These are phyloP conservation scores for Globisporangium abappressorium DNA, from an alignment of 352 stramenopile species.

Conservation along the genomic window DNA sequence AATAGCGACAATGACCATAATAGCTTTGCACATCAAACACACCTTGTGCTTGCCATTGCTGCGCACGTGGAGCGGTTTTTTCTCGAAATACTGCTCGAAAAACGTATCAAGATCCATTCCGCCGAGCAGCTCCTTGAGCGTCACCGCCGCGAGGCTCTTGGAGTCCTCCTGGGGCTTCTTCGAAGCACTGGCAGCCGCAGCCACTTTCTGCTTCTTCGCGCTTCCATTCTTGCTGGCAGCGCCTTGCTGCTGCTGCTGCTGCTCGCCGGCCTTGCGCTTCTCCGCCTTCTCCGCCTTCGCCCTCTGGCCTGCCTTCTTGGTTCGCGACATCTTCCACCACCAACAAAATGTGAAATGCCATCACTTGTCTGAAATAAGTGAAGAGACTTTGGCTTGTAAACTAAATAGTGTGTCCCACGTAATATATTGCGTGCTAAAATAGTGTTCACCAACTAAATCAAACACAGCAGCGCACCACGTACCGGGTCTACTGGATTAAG, in stretches of 20 bases:
- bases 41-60: constrained; percentile 44
- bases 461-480: neutral
- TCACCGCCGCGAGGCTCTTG: constrained; percentile 25
- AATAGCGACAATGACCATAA: neutral
- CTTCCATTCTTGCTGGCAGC: neutral
- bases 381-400: neutral
- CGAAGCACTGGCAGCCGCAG: neutral
- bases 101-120: constrained; percentile 65
- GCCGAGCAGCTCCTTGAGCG: constrained; percentile 52
- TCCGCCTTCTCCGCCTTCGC: constrained; percentile 10
- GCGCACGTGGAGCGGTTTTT: constrained; percentile 75
- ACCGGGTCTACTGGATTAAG: neutral
- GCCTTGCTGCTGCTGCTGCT: neutral
- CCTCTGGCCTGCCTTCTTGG: constrained; percentile 35
- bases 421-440: too few species aligned
- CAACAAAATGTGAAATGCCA: constrained; percentile 1
- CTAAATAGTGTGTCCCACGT: neutral
- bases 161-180: constrained; percentile 3
- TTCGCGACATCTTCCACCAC: constrained; percentile 12
- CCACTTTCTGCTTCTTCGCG: constrained; percentile 15
- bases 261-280: constrained; percentile 15
- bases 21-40: neutral
- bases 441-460: neutral
- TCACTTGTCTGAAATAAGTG: neutral
- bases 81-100: constrained; percentile 77